Percentiles rank a stretch among this genome's conserved stretches.
phyloP scores from a whole-genome alignment of 768 basidiomycete species.

The Rhizopogon vulgaris region DNA sequence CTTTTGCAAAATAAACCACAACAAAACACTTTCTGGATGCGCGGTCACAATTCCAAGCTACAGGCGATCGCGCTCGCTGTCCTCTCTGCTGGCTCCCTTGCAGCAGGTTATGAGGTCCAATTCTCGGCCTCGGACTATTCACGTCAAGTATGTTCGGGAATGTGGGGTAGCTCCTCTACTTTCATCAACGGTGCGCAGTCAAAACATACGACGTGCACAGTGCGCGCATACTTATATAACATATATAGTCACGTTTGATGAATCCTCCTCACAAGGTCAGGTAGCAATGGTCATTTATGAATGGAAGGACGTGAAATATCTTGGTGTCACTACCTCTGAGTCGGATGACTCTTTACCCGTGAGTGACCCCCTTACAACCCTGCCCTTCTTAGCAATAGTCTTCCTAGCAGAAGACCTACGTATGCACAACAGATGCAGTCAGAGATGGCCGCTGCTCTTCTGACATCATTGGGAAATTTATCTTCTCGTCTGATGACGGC shows the following conservation, averaged over 20 bases:
- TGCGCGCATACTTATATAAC: background rate
- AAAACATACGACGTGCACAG: background rate
- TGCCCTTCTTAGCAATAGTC: conserved; percentile 6
- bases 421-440: conserved; percentile 84
- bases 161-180: conserved; percentile 79
- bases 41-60: conserved; percentile 11
- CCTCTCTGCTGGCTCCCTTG: conserved; percentile 29
- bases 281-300: conserved; percentile 95
- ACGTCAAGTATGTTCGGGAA: conserved; percentile 90
- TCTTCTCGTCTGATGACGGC: conserved; percentile 65
- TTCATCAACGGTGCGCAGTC: conserved; percentile 72
- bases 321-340: conserved; percentile 64
- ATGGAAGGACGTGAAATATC: conserved; percentile 81
- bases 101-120: conserved; percentile 52
- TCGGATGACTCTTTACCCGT: conserved; percentile 58
- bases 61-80: conserved; percentile 12
- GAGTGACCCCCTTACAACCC: conserved; percentile 28
- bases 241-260: conserved; percentile 67
- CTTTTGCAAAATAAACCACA: conserved; percentile 16
- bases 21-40: conserved; percentile 26
- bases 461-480: conserved; percentile 82
- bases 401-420: conserved; percentile 77
- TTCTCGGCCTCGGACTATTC: conserved; percentile 76
- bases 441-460: conserved; percentile 61
- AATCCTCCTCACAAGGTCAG: conserved; percentile 67